Conservation (phyloP, 176 grass and related monocot genomes). For the Bothriochloa decipiens region DNA sequence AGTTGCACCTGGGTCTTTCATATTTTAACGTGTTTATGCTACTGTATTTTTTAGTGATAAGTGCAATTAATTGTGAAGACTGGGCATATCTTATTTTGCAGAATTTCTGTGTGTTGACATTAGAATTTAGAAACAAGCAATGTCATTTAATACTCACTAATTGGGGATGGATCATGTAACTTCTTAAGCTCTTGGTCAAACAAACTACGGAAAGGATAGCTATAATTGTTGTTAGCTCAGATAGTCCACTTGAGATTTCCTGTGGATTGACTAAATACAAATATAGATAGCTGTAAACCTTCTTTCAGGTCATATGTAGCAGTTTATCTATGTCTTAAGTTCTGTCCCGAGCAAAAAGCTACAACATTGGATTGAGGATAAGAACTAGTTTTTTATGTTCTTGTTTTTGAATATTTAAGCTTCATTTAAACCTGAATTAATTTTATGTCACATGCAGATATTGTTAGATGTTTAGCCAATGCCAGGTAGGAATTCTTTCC, state of each 20-base stretch:
- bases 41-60: background rate
- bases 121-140: slow-evolving; percentile 24
- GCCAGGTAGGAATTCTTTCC: slow-evolving; percentile 86
- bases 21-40: background rate
- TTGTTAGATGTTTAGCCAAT: slow-evolving; percentile 83
- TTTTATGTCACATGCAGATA: slow-evolving; percentile 56
- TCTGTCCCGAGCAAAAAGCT: background rate
- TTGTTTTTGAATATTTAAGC: slow-evolving; percentile 8
- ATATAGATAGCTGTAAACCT: background rate
- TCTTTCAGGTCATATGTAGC: background rate
- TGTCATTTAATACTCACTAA: background rate
- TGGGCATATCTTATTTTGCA: slow-evolving; percentile 18
- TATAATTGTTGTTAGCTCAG: background rate
- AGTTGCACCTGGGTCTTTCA: background rate
- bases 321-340: background rate
- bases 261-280: background rate
- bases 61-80: background rate
- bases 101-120: background rate
- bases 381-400: background rate
- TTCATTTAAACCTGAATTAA: slow-evolving; percentile 18
- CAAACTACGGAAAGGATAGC: background rate
- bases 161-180: background rate
- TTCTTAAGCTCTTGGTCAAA: slow-evolving; percentile 5
- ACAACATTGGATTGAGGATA: background rate
- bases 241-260: background rate